Evolutionary conservation across 1,284 basidiomycete species (phyloP), one percentile per base, ranked within the genome.

Genomic region (Leccinum griseonigrum): DNA sequence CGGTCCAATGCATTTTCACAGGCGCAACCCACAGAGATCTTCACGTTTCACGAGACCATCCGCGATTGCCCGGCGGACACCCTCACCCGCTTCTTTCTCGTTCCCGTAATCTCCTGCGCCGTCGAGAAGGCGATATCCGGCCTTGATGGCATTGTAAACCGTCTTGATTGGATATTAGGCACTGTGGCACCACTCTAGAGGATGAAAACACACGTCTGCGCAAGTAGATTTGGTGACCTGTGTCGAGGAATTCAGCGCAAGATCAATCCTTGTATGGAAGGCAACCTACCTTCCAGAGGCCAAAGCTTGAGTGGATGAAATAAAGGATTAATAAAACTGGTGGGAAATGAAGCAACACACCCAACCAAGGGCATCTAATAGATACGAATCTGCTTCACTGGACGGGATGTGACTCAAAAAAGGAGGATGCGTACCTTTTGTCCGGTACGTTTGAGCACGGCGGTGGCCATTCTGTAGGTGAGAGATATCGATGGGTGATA

Each of bases 1-100:
- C 26, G 43, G 29, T 14, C 22, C 14, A 29, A 50, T 34, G 43
- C n/a, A 53, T 11, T 8, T 52, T n/a, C 29, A 34, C 29, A 34
- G 54, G 26, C 62, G 67, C 28, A 32, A 81, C 84, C 83, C 78
- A 86, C 90, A 93, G 51, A 95, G 80, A 18, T 91, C 89, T 71
- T 90, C 87, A 52, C 89, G 82, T 72, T 86, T 90, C 58, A 91
- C 86, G 46, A 91, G 71, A 38, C 88, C 90, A 10, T 90, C 88
- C 46, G 80, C 77, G 73, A 97, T 87, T 46, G 93, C 95, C 59
- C 90, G 83, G 53, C 78, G 80, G 60, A 90, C 81, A 63, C 88
- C 88, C 67, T 84, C 79, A 3, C 92, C 94, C 28, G 94, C 93
- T 75, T 95, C 91, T 71, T 87, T 91, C 77, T 97, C 94, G 75